Evolutionary conservation across 805 yeast genomes (phyloP).

Genomic region (Blastobotrys muscicola): DNA sequence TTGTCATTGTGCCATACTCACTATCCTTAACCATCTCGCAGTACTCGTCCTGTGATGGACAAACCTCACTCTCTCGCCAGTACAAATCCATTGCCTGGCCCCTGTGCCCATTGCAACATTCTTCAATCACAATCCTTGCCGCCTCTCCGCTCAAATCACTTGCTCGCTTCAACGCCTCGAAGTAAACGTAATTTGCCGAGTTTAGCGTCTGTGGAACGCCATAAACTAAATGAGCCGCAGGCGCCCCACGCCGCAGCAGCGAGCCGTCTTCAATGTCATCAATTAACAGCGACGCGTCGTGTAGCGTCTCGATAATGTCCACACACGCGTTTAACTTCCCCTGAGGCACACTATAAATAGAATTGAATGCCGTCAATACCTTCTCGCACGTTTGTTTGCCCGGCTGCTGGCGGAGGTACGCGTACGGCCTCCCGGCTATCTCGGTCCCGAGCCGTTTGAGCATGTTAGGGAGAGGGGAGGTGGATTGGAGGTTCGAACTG

Average conservation of each 20-base stretch:
- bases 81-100: slow-evolving; percentile 83
- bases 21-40: too few relatives aligned
- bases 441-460: too few relatives aligned
- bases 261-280: slow-evolving; percentile 84
- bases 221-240: slow-evolving; percentile 63
- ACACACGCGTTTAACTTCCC: slow-evolving; percentile 32
- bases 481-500: too few relatives aligned
- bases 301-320: slow-evolving; percentile 43
- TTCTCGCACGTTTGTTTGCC: slow-evolving; percentile 46
- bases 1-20: slow-evolving; percentile 37
- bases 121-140: slow-evolving; percentile 48
- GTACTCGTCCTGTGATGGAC: slow-evolving; percentile 39
- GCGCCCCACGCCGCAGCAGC: slow-evolving; percentile 56
- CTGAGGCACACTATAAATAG: slow-evolving; percentile 34
- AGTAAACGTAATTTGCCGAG: slow-evolving; percentile 47
- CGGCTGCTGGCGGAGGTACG: slow-evolving; percentile 36
- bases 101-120: slow-evolving; percentile 65
- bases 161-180: slow-evolving; percentile 33
- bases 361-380: slow-evolving; percentile 42
- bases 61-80: slow-evolving; percentile 60
- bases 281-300: slow-evolving; percentile 53
- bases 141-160: slow-evolving; percentile 25
- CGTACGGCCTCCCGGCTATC: slow-evolving; percentile 31
- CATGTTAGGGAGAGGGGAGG: too few relatives aligned
- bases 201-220: slow-evolving; percentile 74